These are phyloP conservation scores for Phytophthora sp. DNA, from an alignment of 352 stramenopile species.

Conservation along the genomic window DNA sequence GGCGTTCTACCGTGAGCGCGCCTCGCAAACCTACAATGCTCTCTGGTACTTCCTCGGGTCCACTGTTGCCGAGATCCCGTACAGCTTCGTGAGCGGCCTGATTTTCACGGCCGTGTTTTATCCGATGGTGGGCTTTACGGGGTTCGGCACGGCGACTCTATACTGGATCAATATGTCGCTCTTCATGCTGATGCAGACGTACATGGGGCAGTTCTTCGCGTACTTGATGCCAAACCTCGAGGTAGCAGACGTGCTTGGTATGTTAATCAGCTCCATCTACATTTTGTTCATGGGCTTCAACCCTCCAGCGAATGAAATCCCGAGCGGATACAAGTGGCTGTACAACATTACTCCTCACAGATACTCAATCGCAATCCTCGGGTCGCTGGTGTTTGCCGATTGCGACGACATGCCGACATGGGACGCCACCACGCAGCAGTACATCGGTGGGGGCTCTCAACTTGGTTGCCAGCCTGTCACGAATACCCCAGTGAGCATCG, in stretches of 20 bases:
- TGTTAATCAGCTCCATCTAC: conserved; percentile 53
- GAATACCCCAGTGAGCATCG: conserved; percentile 15
- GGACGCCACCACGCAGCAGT: conserved; percentile 9
- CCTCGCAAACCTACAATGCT: too few relatives aligned
- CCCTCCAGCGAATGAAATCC: conserved; percentile 49
- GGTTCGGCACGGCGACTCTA: conserved; percentile 36
- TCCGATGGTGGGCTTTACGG: conserved; percentile 52
- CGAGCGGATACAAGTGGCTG: conserved; percentile 58
- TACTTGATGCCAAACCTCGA: conserved; percentile 46
- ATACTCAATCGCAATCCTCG: conserved; percentile 29
- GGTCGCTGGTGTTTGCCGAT: conserved; percentile 29
- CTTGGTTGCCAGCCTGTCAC: conserved; percentile 28
- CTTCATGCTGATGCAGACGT: conserved; percentile 49
- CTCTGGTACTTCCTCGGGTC: conserved; percentile 60
- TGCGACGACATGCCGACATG: conserved; percentile 30
- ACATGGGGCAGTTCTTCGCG: conserved; percentile 47
- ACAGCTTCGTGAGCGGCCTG: conserved; percentile 42
- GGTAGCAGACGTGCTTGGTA: conserved; percentile 32
- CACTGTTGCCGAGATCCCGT: conserved; percentile 63
- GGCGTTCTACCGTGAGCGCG: too few relatives aligned
- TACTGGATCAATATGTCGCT: conserved; percentile 55
- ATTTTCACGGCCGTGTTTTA: conserved; percentile 54
- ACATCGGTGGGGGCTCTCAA: conserved; percentile 15
- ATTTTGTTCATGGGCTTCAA: conserved; percentile 63
- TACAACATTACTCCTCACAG: conserved; percentile 31